phyloP scores from a whole-genome alignment of 139 green algal genomes.

The Chlamydomonas schloesseri region DNA sequence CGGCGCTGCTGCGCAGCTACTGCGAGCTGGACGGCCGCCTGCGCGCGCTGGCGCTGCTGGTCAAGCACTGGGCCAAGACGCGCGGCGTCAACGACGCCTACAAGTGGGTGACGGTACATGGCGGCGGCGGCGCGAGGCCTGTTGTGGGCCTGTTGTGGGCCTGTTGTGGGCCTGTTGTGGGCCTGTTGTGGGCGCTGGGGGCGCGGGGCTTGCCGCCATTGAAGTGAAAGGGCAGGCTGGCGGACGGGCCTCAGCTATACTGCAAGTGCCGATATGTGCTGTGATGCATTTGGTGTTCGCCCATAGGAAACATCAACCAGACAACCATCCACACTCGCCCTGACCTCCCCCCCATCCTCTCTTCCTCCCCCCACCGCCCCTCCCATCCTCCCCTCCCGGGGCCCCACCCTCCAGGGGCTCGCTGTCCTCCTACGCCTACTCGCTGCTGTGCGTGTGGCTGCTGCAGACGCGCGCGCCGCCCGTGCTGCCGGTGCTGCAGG shows the following conservation, averaged over 20 bases:
- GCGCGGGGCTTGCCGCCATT: neutral
- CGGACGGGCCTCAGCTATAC: too few relatives aligned
- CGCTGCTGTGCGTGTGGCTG: conserved; percentile 92
- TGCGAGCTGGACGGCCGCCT: conserved; percentile 81
- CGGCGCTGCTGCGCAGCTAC: conserved; percentile 88
- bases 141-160: too few relatives aligned
- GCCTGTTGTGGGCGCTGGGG: too few relatives aligned
- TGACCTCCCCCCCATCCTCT: too few relatives aligned
- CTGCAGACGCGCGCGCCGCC: conserved; percentile 85
- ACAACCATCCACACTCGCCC: too few relatives aligned
- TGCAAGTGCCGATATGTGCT: too few relatives aligned
- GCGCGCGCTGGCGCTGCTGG: conserved; percentile 79
- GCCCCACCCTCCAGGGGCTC: conserved; percentile 88
- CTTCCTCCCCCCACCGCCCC: neutral
- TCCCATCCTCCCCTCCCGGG: too few relatives aligned
- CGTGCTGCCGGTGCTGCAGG: conserved; percentile 89
- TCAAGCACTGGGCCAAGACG: conserved; percentile 96
- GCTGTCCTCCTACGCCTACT: conserved; percentile 93
- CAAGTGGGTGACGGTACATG: conserved; percentile 23
- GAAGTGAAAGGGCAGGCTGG: too few relatives aligned
- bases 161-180: too few relatives aligned
- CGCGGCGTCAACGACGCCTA: conserved; percentile 90
- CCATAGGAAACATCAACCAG: too few relatives aligned
- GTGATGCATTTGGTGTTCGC: too few relatives aligned
- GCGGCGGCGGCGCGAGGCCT: too few relatives aligned